Conservation (phyloP, 2,329 filamentous ascomycete genomes). For the Nemania sp. region DNA sequence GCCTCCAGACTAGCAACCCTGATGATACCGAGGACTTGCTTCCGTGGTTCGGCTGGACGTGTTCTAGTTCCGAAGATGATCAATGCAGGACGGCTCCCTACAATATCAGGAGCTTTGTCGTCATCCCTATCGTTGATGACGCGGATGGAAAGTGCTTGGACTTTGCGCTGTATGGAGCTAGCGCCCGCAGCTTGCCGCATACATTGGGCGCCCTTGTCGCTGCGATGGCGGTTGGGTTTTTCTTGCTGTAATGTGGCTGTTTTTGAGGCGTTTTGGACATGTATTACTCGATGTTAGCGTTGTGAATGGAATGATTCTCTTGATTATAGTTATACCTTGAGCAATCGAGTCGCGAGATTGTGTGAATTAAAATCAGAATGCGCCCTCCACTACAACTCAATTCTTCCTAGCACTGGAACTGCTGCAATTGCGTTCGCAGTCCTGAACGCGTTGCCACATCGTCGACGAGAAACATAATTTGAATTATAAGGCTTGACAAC, state of each 20-base stretch:
- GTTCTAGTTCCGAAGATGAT: constrained; percentile 8
- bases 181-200: background rate
- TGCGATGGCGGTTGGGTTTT: constrained; percentile 5
- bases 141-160: constrained; percentile 6
- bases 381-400: background rate
- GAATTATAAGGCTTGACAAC: background rate
- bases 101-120: constrained; percentile 7
- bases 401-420: background rate
- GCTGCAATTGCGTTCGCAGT: background rate
- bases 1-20: background rate
- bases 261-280: background rate
- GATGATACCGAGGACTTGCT: background rate
- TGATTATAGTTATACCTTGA: background rate
- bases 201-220: constrained; percentile 5
- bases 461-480: background rate
- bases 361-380: background rate
- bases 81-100: constrained; percentile 8
- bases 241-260: background rate
- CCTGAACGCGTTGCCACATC: background rate
- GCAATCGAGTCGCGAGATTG: background rate
- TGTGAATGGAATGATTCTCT: background rate
- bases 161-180: constrained; percentile 2
- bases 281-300: background rate
- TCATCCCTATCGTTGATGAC: background rate
- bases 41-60: constrained; percentile 11